Percentiles rank a stretch among this genome's conserved stretches.
Evolutionary conservation across 305 asterid species (phyloP).

Genomic region (Petunia hybrid): DNA sequence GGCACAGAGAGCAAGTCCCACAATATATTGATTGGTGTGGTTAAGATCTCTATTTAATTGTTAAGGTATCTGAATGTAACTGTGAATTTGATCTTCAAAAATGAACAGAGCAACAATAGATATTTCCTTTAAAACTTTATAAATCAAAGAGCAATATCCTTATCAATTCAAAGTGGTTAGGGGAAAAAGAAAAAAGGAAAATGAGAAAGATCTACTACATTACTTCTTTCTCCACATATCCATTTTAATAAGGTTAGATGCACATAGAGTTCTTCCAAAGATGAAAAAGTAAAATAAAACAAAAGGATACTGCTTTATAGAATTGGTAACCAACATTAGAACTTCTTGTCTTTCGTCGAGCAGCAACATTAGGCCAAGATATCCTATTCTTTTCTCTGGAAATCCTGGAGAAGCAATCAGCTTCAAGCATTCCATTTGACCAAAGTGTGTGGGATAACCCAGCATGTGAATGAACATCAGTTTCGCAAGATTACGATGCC

Average conservation of each 20-base stretch:
- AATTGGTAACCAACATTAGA: slow-evolving; percentile 97
- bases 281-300: slow-evolving; percentile 27
- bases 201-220: not conserved
- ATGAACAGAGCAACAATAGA: slow-evolving; percentile 26
- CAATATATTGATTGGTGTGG: slow-evolving; percentile 96
- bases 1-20: slow-evolving; percentile 99
- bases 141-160: slow-evolving; percentile 28
- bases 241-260: slow-evolving; percentile 1
- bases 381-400: slow-evolving; percentile 99
- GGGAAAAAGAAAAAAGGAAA: not conserved
- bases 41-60: slow-evolving; percentile 82
- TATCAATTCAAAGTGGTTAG: slow-evolving; percentile 25
- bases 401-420: slow-evolving; percentile 96
- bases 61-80: slow-evolving; percentile 53
- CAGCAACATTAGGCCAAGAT: slow-evolving; percentile 98
- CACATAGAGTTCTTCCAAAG: slow-evolving; percentile 19
- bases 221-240: not conserved
- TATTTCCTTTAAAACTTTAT: slow-evolving; percentile 16
- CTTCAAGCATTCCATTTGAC: slow-evolving; percentile 99
- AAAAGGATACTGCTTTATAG: slow-evolving; percentile 91
- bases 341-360: slow-evolving; percentile 99
- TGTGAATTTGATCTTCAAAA: slow-evolving; percentile 26
- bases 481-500: slow-evolving; percentile 97
- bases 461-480: slow-evolving; percentile 99
- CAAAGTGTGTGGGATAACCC: slow-evolving; percentile 99